Base-by-base conservation (phyloP, 2,329 filamentous ascomycete species). In the Aspergillus phoenicis region DNA sequence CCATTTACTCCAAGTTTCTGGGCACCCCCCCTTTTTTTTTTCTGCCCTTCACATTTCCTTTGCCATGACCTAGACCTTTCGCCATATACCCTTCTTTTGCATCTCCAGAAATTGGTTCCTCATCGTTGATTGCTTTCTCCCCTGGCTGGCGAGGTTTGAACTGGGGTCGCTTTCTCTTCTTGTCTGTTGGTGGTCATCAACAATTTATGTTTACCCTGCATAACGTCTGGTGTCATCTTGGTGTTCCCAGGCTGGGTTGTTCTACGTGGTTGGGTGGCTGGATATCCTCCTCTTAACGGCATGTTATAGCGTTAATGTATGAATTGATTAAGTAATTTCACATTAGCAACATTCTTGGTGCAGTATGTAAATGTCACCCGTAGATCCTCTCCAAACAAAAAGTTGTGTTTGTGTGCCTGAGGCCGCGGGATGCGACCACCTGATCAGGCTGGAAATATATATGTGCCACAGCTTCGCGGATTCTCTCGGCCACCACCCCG, bases 151-250 rank as follows among this genome's bases (percentile, higher is more conserved):
- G 47, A 49, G 45, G 45, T n/a, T 45, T 45, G 2, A 28, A 49
- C 24, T 30, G 22, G 45, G 45, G 15, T 28, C 24, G 22, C 13
- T 49, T 47, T 15, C 15, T 24, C 69, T 54, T n/a, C 28, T 28
- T 33, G 3, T 17, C 1, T 49, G 47, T 24, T 49, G 45, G 15
- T 49, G 47, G 33, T 45, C 22, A 7, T 8, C 45, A 8, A 15
- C 45, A 8, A 47, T 8, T 33, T 5, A 51, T 33, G 47, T 22
- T 28, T 49, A 28, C 24, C 8, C 47, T 30, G 26, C 45, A 49
- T 49, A 30, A 17, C 8, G 24, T 26, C n/a, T 49, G 47, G 26
- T 51, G 47, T 51, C 15, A 22, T 45, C 17, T 11, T 20, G 41
- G 41, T 45, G 39, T 43, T 43, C 20, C 33, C 33, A 20, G 10